Conservation (phyloP, 345 rosid species). For the Populus davidiana region DNA sequence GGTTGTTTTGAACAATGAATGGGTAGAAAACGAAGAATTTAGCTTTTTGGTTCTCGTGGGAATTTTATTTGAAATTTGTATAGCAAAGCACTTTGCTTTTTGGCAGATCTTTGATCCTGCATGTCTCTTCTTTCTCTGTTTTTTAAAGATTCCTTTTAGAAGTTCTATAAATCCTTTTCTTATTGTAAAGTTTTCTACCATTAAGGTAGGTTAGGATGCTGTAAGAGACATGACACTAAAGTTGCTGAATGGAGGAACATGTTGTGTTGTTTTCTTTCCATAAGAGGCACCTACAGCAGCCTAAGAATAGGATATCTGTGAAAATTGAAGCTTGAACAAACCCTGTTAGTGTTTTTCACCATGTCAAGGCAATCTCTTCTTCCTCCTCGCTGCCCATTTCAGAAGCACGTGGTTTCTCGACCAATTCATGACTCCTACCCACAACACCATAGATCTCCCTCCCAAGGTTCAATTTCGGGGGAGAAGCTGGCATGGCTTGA, state of each 20-base stretch:
- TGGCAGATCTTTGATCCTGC: background rate
- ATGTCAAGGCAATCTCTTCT: conserved; percentile 73
- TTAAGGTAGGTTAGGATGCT: conserved; percentile 21
- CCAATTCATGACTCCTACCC: conserved; percentile 29
- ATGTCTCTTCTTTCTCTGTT: background rate
- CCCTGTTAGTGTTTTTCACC: conserved; percentile 12
- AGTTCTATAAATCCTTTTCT: conserved; percentile 1
- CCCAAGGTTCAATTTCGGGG: conserved; percentile 46
- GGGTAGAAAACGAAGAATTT: background rate
- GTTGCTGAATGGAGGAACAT: conserved; percentile 1
- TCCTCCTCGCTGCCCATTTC: conserved; percentile 72
- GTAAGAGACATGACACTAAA: conserved; percentile 20
- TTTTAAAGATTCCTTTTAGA: conserved; percentile 3
- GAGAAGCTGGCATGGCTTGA: conserved; percentile 68
- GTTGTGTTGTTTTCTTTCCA: conserved; percentile 5
- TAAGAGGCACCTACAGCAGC: background rate
- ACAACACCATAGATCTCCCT: conserved; percentile 41
- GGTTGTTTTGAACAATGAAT: background rate
- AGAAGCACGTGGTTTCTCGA: conserved; percentile 39
- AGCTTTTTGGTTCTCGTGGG: background rate
- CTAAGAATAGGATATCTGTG: conserved; percentile 3
- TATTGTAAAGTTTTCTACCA: conserved; percentile 7
- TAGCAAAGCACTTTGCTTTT: background rate
- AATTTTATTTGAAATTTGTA: background rate
- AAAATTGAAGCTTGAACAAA: conserved; percentile 7